These are phyloP conservation scores for Trichoderma gracile DNA, from an alignment of 2,329 filamentous ascomycete genomes.

Conservation along the genomic window DNA sequence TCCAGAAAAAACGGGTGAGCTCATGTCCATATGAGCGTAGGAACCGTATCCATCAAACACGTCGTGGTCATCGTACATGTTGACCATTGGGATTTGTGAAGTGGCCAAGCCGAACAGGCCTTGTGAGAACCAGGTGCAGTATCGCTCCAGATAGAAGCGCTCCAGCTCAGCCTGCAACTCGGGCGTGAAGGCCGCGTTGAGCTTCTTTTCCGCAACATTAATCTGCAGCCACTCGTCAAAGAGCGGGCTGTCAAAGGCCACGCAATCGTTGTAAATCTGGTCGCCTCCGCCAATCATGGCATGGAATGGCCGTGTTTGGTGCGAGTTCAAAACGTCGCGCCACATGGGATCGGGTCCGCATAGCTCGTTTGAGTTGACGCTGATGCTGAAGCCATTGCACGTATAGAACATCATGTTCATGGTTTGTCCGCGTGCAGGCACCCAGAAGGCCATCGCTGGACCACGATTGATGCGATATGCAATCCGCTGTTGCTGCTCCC, in stretches of 20 bases:
- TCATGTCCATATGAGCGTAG: conserved; percentile 90
- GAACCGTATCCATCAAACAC: conserved; percentile 91
- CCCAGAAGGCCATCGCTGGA: conserved; percentile 89
- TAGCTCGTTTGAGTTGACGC: conserved; percentile 74
- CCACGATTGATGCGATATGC: conserved; percentile 95
- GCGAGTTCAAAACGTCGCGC: conserved; percentile 91
- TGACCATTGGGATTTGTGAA: conserved; percentile 96
- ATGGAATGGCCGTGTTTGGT: conserved; percentile 91
- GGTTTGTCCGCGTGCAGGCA: conserved; percentile 75
- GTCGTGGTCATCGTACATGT: conserved; percentile 96
- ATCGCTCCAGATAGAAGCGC: conserved; percentile 81
- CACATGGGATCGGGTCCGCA: conserved; percentile 94
- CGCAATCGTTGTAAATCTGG: conserved; percentile 92
- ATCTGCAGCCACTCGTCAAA: conserved; percentile 85
- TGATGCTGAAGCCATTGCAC: conserved; percentile 91
- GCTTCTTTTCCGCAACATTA: conserved; percentile 77
- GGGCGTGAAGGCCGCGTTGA: conserved; percentile 71
- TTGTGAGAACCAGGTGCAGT: conserved; percentile 94
- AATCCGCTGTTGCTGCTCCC: conserved; percentile 75
- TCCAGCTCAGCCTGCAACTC: conserved; percentile 90
- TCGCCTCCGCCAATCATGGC: conserved; percentile 98
- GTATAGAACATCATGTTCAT: conserved; percentile 99
- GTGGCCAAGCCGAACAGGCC: conserved; percentile 91
- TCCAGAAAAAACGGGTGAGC: conserved; percentile 83
- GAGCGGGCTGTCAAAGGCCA: conserved; percentile 70